Evolutionary conservation across 2,329 filamentous ascomycete species (phyloP), one percentile per base, ranked within the genome.

Genomic region (Stylonectria norvegica): DNA sequence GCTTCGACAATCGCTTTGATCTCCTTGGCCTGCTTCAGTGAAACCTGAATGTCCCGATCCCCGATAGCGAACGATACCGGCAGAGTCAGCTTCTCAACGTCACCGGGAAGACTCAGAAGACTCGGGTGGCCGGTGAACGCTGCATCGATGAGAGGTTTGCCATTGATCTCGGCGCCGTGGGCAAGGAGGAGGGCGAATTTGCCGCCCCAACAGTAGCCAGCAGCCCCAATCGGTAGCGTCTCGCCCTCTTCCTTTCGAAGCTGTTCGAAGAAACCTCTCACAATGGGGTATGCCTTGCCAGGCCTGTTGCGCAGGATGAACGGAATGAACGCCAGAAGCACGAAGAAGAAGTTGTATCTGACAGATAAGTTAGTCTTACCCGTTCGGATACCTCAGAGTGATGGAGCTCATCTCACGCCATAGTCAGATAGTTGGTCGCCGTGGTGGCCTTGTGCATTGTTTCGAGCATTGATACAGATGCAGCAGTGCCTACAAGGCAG

Each of bases 141-240:
- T 5, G 66, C 73, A 47, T 79, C 70, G 29, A 79, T 59, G 8
- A 80, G 63, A 3, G 65, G 59, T 44, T 56, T 55, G 25, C 49
- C 59, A 14, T 59, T 52, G 5, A 60, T 52, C 20, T 47, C 49
- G 28, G 46, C 46, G 20, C 67, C 64, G 12, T 68, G 65, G 9
- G 69, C 64, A 4, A 82, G 67, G n/a, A 69, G 56, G 7, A 78
- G 55, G 3, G 68, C 61, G 48, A 80, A 71, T 45, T 75, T 74
- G 17, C 76, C 80, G 17, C 79, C 79, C 79, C 79, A 83, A 65
- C 78, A 83, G 62, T 79, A 83, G 1, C 79, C 81, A 0, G 75
- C 75, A 0, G 68, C 73, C 16, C 71, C 77, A 32, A 82, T 60
- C 12, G 61, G 58, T 5, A 64, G 52, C 34, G 27, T 34, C 5